A percentile compares a stretch with the other conserved stretches of the same genome.
phyloP scores from a whole-genome alignment of 2,329 filamentous ascomycete species.

The Rhynchosporium agropyri region DNA sequence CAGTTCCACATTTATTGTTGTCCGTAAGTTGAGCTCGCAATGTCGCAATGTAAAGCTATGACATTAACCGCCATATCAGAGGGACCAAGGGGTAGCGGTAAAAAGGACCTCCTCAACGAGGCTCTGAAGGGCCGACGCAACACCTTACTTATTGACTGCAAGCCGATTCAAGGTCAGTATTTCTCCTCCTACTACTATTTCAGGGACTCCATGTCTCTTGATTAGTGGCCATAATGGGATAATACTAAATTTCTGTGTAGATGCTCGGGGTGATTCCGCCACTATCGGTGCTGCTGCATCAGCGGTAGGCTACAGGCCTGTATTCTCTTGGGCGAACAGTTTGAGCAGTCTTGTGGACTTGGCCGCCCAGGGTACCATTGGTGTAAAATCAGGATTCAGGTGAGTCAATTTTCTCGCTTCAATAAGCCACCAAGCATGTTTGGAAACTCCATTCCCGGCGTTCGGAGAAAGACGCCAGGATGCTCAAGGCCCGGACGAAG shows the following conservation, averaged over 20 bases:
- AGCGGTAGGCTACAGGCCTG: constrained; percentile 85
- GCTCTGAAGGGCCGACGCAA: constrained; percentile 75
- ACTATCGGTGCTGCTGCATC: constrained; percentile 81
- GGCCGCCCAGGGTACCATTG: constrained; percentile 90
- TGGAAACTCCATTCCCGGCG: neutral
- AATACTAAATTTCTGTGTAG: constrained; percentile 64
- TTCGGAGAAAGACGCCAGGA: too few relatives aligned
- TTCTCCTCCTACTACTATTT: neutral
- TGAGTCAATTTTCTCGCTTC: neutral
- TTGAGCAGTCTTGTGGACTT: constrained; percentile 91
- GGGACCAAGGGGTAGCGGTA: constrained; percentile 88
- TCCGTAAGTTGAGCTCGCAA: constrained; percentile 49
- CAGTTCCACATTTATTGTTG: constrained; percentile 87
- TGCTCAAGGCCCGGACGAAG: neutral
- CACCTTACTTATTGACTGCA: constrained; percentile 88
- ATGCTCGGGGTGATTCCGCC: constrained; percentile 83
- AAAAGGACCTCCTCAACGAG: constrained; percentile 83
- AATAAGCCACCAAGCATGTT: too few relatives aligned
- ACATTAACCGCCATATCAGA: constrained; percentile 44
- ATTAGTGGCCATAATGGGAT: constrained; percentile 69
- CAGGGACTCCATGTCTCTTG: constrained; percentile 53
- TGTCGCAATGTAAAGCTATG: neutral
- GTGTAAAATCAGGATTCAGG: constrained; percentile 88
- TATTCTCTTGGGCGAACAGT: constrained; percentile 97
- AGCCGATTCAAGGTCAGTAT: constrained; percentile 66